Percentiles rank a stretch among this genome's conserved stretches.
Evolutionary conservation across 1,139 yeast genomes (phyloP).

Genomic region (Kurtzmaniella quercitrusa): DNA sequence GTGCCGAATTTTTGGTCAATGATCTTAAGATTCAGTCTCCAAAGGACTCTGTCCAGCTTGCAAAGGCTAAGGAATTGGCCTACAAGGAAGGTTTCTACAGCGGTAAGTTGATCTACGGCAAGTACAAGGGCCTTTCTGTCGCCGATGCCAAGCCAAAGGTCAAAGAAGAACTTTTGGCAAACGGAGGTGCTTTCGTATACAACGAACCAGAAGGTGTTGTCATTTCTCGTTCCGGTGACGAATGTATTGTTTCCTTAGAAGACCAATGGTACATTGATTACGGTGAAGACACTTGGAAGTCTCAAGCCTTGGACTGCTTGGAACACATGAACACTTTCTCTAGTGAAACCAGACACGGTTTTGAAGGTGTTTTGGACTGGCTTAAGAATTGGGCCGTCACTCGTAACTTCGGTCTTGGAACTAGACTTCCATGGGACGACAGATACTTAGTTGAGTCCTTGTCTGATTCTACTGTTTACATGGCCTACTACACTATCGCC

Average conservation of each 20-base stretch:
- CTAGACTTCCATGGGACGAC: conserved; percentile 96
- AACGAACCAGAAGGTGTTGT: conserved; percentile 92
- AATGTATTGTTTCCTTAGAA: conserved; percentile 92
- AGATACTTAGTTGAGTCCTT: conserved; percentile 90
- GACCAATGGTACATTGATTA: conserved; percentile 99
- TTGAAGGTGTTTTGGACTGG: conserved; percentile 95
- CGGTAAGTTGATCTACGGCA: conserved; percentile 78
- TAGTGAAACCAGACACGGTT: conserved; percentile 84
- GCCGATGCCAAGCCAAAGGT: conserved; percentile 88
- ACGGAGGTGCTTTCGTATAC: conserved; percentile 82
- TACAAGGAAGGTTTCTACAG: conserved; percentile 96
- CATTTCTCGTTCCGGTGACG: conserved; percentile 94
- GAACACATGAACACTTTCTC: conserved; percentile 73
- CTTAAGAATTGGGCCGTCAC: conserved; percentile 98
- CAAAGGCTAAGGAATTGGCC: conserved; percentile 90
- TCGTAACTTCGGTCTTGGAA: conserved; percentile 94
- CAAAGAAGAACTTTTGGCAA: conserved; percentile 71
- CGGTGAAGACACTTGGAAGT: conserved; percentile 92
- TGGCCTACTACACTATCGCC: conserved; percentile 90
- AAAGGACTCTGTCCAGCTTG: conserved; percentile 81
- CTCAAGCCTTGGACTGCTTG: conserved; percentile 80
- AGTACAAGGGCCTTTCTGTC: conserved; percentile 84
- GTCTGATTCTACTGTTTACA: conserved; percentile 94
- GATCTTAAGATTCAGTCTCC: conserved; percentile 92
- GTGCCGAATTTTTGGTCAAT: conserved; percentile 83